Conservation (phyloP, 108 stramenopile species). For the Cyclotella choctawhatcheeana region DNA sequence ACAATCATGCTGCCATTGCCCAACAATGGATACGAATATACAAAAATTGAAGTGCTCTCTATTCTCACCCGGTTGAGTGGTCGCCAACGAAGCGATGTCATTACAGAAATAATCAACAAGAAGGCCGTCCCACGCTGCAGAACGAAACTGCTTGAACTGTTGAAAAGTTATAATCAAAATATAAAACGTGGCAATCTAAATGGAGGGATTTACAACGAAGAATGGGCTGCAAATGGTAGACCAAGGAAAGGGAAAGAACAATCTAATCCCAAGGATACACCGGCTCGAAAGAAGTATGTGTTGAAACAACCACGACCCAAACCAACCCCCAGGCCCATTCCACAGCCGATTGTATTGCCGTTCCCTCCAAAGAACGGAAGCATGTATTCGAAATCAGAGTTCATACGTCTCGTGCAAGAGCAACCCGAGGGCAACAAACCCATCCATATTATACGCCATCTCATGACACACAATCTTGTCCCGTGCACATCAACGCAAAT, state of each 20-base stretch:
- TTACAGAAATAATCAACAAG: neutral
- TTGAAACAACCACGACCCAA: neutral
- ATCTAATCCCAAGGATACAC: neutral
- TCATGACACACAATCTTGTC: neutral
- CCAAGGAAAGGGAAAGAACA: neutral
- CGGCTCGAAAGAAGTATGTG: neutral
- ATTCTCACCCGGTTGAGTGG: neutral
- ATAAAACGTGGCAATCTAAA: neutral
- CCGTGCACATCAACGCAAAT: neutral
- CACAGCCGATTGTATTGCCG: neutral
- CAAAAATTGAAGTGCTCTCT: neutral
- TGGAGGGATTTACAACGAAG: constrained; percentile 5
- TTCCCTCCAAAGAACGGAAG: constrained; percentile 1
- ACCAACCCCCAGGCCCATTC: neutral
- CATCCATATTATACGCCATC: neutral
- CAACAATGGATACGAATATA: neutral
- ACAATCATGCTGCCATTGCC: neutral
- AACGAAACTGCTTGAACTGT: neutral
- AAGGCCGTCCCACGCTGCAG: neutral
- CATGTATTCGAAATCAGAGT: neutral
- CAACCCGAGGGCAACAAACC: neutral
- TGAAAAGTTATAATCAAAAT: neutral
- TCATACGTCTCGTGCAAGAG: neutral
- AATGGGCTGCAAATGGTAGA: neutral
- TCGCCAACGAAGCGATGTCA: neutral